Evolutionary conservation across 768 basidiomycete genomes (phyloP), one percentile per base, ranked within the genome.

Genomic region (Lentinula sp.): DNA sequence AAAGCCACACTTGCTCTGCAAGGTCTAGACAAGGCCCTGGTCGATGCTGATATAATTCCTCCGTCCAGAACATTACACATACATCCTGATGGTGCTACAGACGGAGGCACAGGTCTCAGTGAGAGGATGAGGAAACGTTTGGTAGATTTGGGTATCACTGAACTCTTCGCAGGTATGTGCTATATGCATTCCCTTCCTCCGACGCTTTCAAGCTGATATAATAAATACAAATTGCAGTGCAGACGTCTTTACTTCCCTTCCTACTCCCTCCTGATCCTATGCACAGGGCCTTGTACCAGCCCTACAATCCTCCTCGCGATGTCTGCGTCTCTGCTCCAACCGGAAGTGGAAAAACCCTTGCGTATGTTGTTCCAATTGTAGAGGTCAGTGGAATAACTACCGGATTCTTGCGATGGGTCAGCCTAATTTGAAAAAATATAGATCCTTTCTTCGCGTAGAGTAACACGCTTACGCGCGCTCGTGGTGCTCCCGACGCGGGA

Each of bases 311-410:
- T 39, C 86, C 86, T 32, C 80, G 80, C 32, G 97, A 99, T 73
- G 81, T 95, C 12, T 95, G 95, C 66, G 91, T 96, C 12, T 97
- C 94, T 7, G 97, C 97, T 1, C 97, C 97, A 0, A 99, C 97
- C 0, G 97, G 97, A 23, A 97, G 95, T 66, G 97, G 97, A 0
- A 99, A 99, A 73, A 99, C 96, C 0, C 80, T 99, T 33, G 91
- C 93, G n/a, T 99, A 99, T 74, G 91, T 88, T 1, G 75, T 98
- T 37, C 97, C 97, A 0, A 90, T 98, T 59, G 79, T 97, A 35
- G 93, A 97, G 81, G 93, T 90, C 61, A 28, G 28, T 28, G 28
- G 28, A 28, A 13, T 35, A 32, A 41, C 18, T 20, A 23, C 28
- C 10, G 20, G 33, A 35, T 20, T 51, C 45, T 15, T 15, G 10